phyloP scores from a whole-genome alignment of 495 filamentous ascomycete species.

The Penicillium samsonianum region DNA sequence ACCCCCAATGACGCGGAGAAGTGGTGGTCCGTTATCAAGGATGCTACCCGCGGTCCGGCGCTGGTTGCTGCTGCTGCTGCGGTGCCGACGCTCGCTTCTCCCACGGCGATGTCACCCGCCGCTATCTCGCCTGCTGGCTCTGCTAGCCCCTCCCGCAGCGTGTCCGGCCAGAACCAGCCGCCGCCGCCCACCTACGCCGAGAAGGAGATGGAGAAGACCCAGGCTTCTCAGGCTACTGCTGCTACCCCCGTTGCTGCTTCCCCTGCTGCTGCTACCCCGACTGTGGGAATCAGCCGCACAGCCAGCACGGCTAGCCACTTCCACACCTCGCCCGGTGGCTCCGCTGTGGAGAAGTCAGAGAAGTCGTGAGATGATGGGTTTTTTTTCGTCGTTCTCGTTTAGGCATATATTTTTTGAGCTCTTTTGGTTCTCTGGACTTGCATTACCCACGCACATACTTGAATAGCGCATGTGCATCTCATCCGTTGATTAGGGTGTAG shows the following conservation, averaged over 20 bases:
- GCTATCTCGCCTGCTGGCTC: slow-evolving; percentile 4
- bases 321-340: slow-evolving; percentile 31
- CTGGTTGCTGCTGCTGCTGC: not conserved
- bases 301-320: slow-evolving; percentile 35
- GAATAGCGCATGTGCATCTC: slow-evolving; percentile 1
- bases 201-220: slow-evolving; percentile 28
- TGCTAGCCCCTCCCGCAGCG: slow-evolving; percentile 4
- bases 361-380: slow-evolving; percentile 7
- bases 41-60: slow-evolving; percentile 30
- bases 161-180: slow-evolving; percentile 22
- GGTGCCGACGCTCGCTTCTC: not conserved
- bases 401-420: not conserved
- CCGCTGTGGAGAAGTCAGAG: slow-evolving; percentile 27
- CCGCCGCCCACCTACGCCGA: slow-evolving; percentile 34
- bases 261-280: slow-evolving; percentile 15
- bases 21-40: slow-evolving; percentile 75
- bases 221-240: slow-evolving; percentile 13
- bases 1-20: slow-evolving; percentile 71
- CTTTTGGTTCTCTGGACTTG: not conserved
- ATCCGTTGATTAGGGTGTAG: not conserved
- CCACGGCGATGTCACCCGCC: slow-evolving; percentile 11
- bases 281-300: slow-evolving; percentile 28
- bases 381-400: not conserved
- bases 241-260: not conserved
- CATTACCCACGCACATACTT: not conserved